Evolutionary conservation across 305 asterid genomes (phyloP).

Genomic region (Andrographis paniculata): DNA sequence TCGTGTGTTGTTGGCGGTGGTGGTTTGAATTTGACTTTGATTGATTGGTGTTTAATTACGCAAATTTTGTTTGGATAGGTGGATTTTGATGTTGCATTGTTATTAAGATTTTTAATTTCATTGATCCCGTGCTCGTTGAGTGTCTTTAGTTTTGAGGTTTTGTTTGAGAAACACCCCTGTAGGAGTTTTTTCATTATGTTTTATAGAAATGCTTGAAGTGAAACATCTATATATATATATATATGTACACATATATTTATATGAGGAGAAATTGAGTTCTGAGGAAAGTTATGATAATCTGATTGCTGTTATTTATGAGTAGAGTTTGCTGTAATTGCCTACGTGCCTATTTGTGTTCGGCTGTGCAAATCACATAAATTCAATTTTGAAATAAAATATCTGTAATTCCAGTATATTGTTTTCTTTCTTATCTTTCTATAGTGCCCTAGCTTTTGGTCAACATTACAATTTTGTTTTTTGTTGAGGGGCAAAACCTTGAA

Average conservation of each 20-base stretch:
- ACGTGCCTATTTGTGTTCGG: background rate
- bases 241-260: slow-evolving; percentile 1
- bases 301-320: too few species aligned
- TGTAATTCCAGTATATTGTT: background rate
- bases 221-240: background rate
- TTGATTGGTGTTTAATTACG: slow-evolving; percentile 2
- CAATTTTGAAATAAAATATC: too few species aligned
- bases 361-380: background rate
- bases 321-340: too few species aligned
- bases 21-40: slow-evolving; percentile 12
- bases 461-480: background rate
- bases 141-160: slow-evolving; percentile 7
- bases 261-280: slow-evolving; percentile 2
- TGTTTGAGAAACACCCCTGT: background rate
- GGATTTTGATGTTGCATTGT: background rate
- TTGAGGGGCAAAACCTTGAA: slow-evolving; percentile 8
- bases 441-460: too few species aligned
- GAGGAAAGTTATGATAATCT: too few species aligned
- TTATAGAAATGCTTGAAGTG: slow-evolving; percentile 6
- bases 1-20: background rate
- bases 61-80: background rate
- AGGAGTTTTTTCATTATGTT: background rate
- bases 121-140: background rate
- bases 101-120: background rate
- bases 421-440: slow-evolving; percentile 3